A percentile compares a stretch with the other conserved stretches of the same genome.
These are phyloP conservation scores for Nemophila menziesii DNA, from an alignment of 257 asterid genomes.

Conservation along the genomic window DNA sequence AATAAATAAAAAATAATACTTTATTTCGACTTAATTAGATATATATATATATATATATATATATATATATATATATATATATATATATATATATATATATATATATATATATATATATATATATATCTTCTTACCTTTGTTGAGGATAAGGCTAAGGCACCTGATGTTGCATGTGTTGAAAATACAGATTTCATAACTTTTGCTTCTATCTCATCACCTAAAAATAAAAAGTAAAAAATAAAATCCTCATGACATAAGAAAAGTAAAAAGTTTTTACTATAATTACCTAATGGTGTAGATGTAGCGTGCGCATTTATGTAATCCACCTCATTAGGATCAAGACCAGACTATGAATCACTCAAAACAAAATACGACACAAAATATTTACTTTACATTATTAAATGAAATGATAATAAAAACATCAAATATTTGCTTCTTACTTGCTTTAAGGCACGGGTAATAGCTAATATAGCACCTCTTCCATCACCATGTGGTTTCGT, in stretches of 20 bases:
- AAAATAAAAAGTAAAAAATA: neutral
- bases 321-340: constrained; percentile 69
- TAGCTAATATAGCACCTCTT: constrained; percentile 86
- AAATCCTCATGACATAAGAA: neutral
- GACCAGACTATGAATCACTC: constrained; percentile 60
- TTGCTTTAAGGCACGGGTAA: constrained; percentile 83
- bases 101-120: too few relatives aligned
- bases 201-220: constrained; percentile 90
- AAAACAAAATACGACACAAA: constrained; percentile 1
- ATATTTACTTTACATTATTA: neutral
- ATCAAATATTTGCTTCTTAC: constrained; percentile 15
- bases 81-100: too few relatives aligned
- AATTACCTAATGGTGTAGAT: constrained; percentile 86
- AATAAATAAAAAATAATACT: too few relatives aligned
- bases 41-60: too few relatives aligned
- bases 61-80: too few relatives aligned
- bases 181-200: constrained; percentile 67
- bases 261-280: too few relatives aligned
- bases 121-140: constrained; percentile 79
- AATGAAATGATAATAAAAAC: too few relatives aligned
- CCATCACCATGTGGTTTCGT: constrained; percentile 89
- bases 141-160: constrained; percentile 68
- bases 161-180: constrained; percentile 53
- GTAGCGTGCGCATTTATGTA: constrained; percentile 96
- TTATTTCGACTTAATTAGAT: too few relatives aligned